Evolutionary conservation across 176 grass and related monocot genomes (phyloP).

Genomic region (Typha latifolia): DNA sequence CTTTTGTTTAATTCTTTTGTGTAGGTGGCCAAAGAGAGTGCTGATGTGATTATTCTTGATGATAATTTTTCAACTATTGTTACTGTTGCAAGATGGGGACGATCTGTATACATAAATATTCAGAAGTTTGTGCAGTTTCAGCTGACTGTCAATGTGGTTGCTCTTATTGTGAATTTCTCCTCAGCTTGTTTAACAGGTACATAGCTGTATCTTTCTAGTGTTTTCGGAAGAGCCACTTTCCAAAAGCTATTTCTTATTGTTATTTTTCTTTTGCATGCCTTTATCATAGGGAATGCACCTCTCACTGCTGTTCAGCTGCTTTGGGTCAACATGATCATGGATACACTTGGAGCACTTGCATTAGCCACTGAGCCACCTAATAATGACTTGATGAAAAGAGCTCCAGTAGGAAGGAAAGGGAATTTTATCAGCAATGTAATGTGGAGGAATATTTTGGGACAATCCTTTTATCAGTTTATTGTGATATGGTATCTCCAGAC

Average conservation of each 20-base stretch:
- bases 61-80: conserved; percentile 98
- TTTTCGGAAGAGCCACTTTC: background rate
- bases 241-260: background rate
- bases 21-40: conserved; percentile 93
- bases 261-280: conserved; percentile 5
- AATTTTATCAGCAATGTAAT: conserved; percentile 94
- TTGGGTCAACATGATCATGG: conserved; percentile 99
- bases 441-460: conserved; percentile 96
- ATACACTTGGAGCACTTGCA: conserved; percentile 90
- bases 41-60: conserved; percentile 95
- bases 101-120: conserved; percentile 97
- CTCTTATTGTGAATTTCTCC: conserved; percentile 87
- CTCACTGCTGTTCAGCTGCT: conserved; percentile 95
- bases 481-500: conserved; percentile 97
- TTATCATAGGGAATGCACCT: conserved; percentile 63
- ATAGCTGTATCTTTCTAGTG: background rate
- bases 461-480: conserved; percentile 79
- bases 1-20: conserved; percentile 14
- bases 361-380: conserved; percentile 95
- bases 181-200: conserved; percentile 91
- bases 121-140: conserved; percentile 99
- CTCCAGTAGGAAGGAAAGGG: conserved; percentile 89
- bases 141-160: conserved; percentile 93
- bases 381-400: conserved; percentile 71
- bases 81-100: conserved; percentile 92